Conservation (phyloP, 1,284 basidiomycete species). For the Leccinum huronense region DNA sequence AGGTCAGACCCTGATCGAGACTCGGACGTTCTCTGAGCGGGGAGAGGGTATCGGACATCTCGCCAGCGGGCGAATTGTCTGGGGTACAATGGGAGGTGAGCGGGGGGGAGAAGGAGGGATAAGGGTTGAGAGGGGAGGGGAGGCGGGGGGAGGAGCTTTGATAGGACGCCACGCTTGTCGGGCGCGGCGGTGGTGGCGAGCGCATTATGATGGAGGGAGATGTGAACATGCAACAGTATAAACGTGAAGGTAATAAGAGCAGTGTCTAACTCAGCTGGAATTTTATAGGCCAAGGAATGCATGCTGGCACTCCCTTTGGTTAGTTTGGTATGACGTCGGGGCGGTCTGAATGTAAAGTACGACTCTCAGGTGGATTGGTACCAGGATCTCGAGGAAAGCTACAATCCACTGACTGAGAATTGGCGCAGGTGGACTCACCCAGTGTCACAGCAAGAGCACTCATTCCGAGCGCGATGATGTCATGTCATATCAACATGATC, state of each 20-base stretch:
- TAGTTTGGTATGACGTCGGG: conserved; percentile 18
- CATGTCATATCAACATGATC: not conserved
- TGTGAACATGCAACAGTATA: conserved; percentile 1
- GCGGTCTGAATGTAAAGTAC: conserved; percentile 11
- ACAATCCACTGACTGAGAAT: not conserved
- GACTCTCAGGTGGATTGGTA: not conserved
- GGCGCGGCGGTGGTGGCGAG: conserved; percentile 16
- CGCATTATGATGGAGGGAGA: conserved; percentile 9
- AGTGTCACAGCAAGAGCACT: not conserved
- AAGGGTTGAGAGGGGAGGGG: conserved; percentile 23
- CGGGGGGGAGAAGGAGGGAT: conserved; percentile 13
- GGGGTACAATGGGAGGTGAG: conserved; percentile 4
- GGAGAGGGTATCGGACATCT: conserved; percentile 24
- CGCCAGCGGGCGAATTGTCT: conserved; percentile 13
- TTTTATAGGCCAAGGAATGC: conserved; percentile 20
- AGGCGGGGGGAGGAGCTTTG: conserved; percentile 21
- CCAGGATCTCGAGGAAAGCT: not conserved
- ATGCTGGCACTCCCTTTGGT: conserved; percentile 1
- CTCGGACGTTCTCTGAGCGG: conserved; percentile 20
- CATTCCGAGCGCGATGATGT: not conserved
- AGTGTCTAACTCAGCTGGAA: not conserved
- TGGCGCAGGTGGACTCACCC: not conserved
- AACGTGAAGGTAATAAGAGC: not conserved
- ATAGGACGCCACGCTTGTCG: conserved; percentile 6
- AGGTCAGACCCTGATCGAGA: conserved; percentile 11